Base-by-base conservation (phyloP, 768 basidiomycete genomes). In the Mycena galopus region DNA sequence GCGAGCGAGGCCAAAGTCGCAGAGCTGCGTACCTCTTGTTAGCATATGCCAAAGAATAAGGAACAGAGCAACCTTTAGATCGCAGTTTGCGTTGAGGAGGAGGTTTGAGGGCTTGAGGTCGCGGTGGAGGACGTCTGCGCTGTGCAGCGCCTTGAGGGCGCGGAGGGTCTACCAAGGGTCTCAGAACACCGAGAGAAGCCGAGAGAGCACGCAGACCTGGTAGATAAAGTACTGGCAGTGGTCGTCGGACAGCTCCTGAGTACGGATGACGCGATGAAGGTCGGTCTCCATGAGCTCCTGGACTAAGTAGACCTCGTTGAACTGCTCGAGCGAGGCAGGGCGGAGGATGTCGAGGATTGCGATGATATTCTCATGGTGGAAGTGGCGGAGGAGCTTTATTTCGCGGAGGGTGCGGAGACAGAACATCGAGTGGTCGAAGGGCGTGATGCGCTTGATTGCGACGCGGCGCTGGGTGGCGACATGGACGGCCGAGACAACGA, bases 201-300 rank as follows among this genome's bases (percentile, higher is more conserved):
- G 17, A 4, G 12, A 61, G 17, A 42, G 19, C 9, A n/a, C n/a
- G 1, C 19, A 60, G 72, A 91, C 92, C 88, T 98, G 97, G 81
- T 99, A 99, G 75, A 97, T 92, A 79, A 99, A 98, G 81, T 99
- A 99, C 82, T 99, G 96, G 76, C 92, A 93, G 79, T 98, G 97
- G 79, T 98, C 96, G 79, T 99, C 97, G 69, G 93, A 94, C 50
- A 99, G 87, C 70, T 94, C 91, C 82, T 99, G 97, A 0, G 98
- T 97, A 29, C 95, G 88, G 77, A 99, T 98, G 57, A 99, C 98
- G 65, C 97, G 92, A 80, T 99, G 96, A 75, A 99, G 85, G 84
- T 99, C 97, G 0, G 96, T 97, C 83, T 98, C 97, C 82, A 97
- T 91, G 74, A 95, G 85, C 80, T 95, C 94, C 82, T 88, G 86